These are phyloP conservation scores for Zhuliangozyma parablackwelliae DNA, from an alignment of 1,139 yeast species.

Conservation along the genomic window DNA sequence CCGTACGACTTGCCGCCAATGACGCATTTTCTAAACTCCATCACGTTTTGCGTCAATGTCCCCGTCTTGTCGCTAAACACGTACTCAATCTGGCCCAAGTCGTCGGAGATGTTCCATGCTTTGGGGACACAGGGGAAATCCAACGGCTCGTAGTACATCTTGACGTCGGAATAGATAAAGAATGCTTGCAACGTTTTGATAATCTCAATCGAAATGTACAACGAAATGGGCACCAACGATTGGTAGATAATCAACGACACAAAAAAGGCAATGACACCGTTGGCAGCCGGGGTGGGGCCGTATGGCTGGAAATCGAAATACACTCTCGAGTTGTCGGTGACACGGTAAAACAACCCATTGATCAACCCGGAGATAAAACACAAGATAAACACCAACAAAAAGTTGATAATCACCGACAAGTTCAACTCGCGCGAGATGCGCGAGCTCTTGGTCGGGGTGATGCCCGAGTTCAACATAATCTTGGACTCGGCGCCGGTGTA, in stretches of 20 bases:
- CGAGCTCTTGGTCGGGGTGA: constrained; percentile 85
- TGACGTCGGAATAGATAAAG: constrained; percentile 82
- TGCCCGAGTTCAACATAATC: constrained; percentile 89
- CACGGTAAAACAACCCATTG: constrained; percentile 71
- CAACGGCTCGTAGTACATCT: constrained; percentile 78
- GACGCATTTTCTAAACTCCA: constrained; percentile 94
- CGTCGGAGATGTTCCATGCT: constrained; percentile 96
- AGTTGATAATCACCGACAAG: constrained; percentile 75
- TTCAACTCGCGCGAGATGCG: constrained; percentile 82
- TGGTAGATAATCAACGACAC: constrained; percentile 88
- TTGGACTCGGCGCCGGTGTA: constrained; percentile 91
- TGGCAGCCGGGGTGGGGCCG: constrained; percentile 57
- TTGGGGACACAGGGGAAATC: constrained; percentile 96
- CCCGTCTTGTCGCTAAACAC: constrained; percentile 97
- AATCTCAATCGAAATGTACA: constrained; percentile 91
- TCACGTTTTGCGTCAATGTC: constrained; percentile 90
- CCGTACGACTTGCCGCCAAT: constrained; percentile 88
- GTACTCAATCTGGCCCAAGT: constrained; percentile 93
- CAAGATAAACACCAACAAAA: constrained; percentile 64
- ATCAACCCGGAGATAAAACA: constrained; percentile 81
- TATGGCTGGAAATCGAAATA: constrained; percentile 61
- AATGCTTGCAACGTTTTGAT: constrained; percentile 92
- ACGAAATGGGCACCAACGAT: constrained; percentile 88
- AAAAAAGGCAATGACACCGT: constrained; percentile 82
- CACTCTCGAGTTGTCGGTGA: constrained; percentile 50